A percentile compares a stretch with the other conserved stretches of the same genome.
Conservation (phyloP, 495 filamentous ascomycete genomes). For the Annulohypoxylon bovei region DNA sequence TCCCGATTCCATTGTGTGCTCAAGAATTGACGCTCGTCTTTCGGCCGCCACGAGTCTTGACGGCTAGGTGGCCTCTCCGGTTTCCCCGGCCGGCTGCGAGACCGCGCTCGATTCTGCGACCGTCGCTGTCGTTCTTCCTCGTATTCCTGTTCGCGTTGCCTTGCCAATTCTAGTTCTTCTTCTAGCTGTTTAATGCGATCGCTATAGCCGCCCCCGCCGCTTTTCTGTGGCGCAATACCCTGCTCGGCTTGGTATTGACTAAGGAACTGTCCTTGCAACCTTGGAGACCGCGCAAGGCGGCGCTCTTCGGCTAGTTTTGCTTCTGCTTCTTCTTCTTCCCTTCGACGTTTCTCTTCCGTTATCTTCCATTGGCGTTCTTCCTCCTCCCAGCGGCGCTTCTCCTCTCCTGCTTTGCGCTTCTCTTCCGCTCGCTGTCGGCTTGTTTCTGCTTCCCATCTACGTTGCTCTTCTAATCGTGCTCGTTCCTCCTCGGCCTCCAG, state of each 20-base stretch:
- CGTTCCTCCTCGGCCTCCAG: conserved; percentile 76
- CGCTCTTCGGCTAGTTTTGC: conserved; percentile 73
- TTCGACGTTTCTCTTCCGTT: conserved; percentile 78
- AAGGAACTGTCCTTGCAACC: conserved; percentile 83
- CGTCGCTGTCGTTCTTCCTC: conserved; percentile 79
- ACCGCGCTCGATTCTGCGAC: conserved; percentile 45
- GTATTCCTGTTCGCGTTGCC: conserved; percentile 86
- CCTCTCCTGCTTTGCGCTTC: conserved; percentile 72
- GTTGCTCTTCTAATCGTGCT: conserved; percentile 74
- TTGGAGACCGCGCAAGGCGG: conserved; percentile 65
- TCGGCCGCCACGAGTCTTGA: conserved; percentile 72
- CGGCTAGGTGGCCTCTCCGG: conserved; percentile 61
- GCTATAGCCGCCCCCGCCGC: conserved; percentile 51
- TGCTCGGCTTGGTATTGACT: conserved; percentile 83
- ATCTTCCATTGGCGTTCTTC: conserved; percentile 84
- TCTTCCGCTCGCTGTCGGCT: conserved; percentile 74
- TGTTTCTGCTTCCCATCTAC: conserved; percentile 83
- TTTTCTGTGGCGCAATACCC: conserved; percentile 44
- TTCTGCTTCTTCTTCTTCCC: conserved; percentile 78
- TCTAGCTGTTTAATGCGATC: conserved; percentile 82
- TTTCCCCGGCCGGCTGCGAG: conserved; percentile 57
- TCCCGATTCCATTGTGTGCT: conserved; percentile 73
- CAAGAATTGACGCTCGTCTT: conserved; percentile 79
- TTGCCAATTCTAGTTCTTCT: conserved; percentile 82
- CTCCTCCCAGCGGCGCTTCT: conserved; percentile 84